A percentile compares a stretch with the other conserved stretches of the same genome.
Conservation (phyloP, 345 rosid genomes). For the Eucalyptus victrix region DNA sequence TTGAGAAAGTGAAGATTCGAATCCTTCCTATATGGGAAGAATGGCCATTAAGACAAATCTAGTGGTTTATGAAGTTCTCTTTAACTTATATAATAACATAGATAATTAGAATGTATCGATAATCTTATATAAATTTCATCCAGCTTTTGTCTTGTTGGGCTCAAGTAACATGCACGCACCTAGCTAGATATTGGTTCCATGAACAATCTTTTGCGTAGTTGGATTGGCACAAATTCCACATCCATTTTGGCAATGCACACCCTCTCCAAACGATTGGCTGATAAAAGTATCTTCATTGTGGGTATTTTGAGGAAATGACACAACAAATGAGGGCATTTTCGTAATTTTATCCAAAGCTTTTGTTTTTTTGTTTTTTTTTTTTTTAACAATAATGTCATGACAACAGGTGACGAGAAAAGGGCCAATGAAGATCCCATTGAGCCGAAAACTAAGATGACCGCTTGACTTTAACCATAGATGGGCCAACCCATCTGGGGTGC, state of each 20-base stretch:
- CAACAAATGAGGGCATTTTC: not conserved
- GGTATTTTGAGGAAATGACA: not conserved
- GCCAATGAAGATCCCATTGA: no score
- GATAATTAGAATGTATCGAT: not conserved
- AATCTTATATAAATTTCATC: not conserved
- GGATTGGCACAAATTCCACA: no score
- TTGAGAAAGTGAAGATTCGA: accelerated
- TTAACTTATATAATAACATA: not conserved
- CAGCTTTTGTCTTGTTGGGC: not conserved
- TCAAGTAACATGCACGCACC: not conserved
- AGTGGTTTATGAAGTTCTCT: accelerated
- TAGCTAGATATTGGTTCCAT: not conserved
- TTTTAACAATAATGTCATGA: no score
- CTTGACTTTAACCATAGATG: no score
- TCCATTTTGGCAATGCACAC: no score
- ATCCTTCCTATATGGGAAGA: accelerated
- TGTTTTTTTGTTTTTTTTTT: no score
- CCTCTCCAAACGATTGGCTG: no score
- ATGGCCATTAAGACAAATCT: accelerated
- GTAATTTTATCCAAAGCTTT: not conserved
- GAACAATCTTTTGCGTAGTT: not conserved
- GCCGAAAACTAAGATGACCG: no score
- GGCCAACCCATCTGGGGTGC: no score
- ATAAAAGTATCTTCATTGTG: not conserved
- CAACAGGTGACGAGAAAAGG: no score